Conservation (phyloP, 139 green algal species). For the Chlamydomonas sphaeroides region DNA sequence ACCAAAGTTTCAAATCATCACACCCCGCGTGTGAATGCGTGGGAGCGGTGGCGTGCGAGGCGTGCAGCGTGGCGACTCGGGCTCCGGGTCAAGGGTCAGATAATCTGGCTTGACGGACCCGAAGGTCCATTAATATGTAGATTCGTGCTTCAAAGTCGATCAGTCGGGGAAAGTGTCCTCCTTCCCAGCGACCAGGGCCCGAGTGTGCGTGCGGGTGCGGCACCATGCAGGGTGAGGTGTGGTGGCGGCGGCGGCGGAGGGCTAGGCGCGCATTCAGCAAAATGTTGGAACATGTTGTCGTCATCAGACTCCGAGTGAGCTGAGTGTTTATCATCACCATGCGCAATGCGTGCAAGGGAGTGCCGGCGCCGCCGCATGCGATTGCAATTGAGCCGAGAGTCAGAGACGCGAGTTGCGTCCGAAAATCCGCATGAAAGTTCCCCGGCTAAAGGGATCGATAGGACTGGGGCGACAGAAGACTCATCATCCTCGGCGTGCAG, state of each 20-base stretch:
- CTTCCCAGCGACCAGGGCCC: conserved; percentile 29
- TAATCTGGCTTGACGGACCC: conserved; percentile 61
- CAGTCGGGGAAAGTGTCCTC: conserved; percentile 64
- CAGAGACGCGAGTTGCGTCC: conserved; percentile 60
- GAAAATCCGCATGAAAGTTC: conserved; percentile 70
- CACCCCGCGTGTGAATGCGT: too few relatives aligned
- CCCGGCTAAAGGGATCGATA: conserved; percentile 68
- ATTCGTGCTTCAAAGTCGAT: conserved; percentile 60
- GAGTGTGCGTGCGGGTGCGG: neutral
- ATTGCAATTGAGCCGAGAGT: too few relatives aligned
- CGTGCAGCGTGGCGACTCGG: too few relatives aligned
- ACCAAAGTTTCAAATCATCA: conserved; percentile 75
- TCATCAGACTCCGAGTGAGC: conserved; percentile 67
- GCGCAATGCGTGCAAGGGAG: too few relatives aligned
- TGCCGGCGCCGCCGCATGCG: too few relatives aligned
- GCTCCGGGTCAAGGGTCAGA: conserved; percentile 64
- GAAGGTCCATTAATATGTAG: conserved; percentile 48
- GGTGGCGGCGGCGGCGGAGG: neutral
- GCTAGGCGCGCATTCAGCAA: conserved; percentile 12
- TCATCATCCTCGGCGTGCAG: conserved; percentile 62
- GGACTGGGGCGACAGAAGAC: conserved; percentile 72
- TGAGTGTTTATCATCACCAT: conserved; percentile 65
- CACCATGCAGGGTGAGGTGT: neutral
- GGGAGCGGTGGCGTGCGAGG: too few relatives aligned
- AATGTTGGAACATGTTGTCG: conserved; percentile 51